A percentile compares a stretch with the other conserved stretches of the same genome.
Conservation (phyloP, 2,329 filamentous ascomycete genomes). For the Colletotrichum caudatum region DNA sequence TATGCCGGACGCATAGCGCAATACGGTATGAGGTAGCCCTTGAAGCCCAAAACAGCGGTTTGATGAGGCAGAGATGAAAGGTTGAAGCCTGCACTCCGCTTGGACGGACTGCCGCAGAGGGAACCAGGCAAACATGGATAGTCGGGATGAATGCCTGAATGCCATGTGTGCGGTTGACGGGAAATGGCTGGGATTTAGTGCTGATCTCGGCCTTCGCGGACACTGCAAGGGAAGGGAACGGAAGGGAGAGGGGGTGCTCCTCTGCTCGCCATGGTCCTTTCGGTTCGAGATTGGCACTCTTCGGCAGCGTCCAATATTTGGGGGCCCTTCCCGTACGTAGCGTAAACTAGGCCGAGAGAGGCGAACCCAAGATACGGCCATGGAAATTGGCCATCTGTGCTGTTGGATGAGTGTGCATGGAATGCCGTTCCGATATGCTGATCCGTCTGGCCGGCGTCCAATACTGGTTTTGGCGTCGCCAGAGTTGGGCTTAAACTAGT, state of each 20-base stretch:
- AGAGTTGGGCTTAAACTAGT: not conserved
- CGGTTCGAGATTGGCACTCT: constrained; percentile 8
- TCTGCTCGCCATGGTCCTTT: constrained; percentile 32
- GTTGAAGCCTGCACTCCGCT: constrained; percentile 8
- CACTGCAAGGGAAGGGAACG: not conserved
- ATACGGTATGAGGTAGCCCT: constrained; percentile 5
- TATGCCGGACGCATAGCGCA: constrained; percentile 5
- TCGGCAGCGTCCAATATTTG: constrained; percentile 20
- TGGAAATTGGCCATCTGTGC: too few species aligned
- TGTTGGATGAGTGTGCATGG: too few species aligned
- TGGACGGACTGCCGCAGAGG: not conserved
- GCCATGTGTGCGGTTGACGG: constrained; percentile 33
- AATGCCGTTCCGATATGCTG: too few species aligned
- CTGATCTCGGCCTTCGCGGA: constrained; percentile 29
- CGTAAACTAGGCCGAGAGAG: not conserved
- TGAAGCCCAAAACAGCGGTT: constrained; percentile 13
- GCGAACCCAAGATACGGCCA: not conserved
- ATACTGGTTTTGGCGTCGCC: constrained; percentile 7
- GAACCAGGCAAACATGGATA: not conserved
- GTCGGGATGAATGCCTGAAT: constrained; percentile 28
- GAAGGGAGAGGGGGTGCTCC: constrained; percentile 2
- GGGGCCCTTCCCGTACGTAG: not conserved
- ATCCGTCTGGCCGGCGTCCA: not conserved
- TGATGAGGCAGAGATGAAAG: constrained; percentile 25
- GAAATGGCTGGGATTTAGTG: constrained; percentile 29